These are phyloP conservation scores for Dactylellina sp. DNA, from an alignment of 2,329 filamentous ascomycete genomes.

Conservation along the genomic window DNA sequence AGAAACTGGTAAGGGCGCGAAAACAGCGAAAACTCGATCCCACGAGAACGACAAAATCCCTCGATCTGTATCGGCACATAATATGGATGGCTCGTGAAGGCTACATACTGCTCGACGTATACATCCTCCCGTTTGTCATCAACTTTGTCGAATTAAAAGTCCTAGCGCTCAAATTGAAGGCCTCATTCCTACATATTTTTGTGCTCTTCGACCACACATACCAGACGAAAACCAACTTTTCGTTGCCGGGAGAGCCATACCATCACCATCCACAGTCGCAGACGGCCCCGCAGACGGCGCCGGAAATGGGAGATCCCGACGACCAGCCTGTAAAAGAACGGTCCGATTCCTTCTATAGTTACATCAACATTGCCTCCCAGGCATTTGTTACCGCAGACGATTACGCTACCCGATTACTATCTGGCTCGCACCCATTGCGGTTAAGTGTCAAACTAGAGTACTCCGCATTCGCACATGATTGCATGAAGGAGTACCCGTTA, in stretches of 20 bases:
- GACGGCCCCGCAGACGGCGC: constrained; percentile 6
- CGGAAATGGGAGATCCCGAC: constrained; percentile 34
- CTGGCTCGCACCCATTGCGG: constrained; percentile 88
- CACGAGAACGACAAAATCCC: constrained; percentile 79
- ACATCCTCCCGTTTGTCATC: constrained; percentile 85
- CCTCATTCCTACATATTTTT: constrained; percentile 96
- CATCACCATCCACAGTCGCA: constrained; percentile 18
- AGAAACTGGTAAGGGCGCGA: constrained; percentile 83
- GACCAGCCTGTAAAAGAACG: constrained; percentile 43
- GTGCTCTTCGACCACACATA: constrained; percentile 79
- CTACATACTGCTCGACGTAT: constrained; percentile 83
- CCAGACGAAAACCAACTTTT: constrained; percentile 65
- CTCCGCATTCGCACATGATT: constrained; percentile 92
- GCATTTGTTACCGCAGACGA: constrained; percentile 82
- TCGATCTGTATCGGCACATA: constrained; percentile 89
- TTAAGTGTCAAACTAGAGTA: constrained; percentile 93
- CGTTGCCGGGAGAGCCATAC: constrained; percentile 58
- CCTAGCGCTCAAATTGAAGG: constrained; percentile 87
- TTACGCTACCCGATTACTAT: constrained; percentile 80
- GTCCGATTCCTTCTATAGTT: constrained; percentile 68
- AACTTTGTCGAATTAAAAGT: constrained; percentile 86
- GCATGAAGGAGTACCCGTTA: constrained; percentile 81
- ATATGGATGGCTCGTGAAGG: constrained; percentile 96
- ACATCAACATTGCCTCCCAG: constrained; percentile 81
- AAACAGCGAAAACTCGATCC: constrained; percentile 85